Conservation (phyloP, 768 basidiomycete species). For the Tulasnella sp. region DNA sequence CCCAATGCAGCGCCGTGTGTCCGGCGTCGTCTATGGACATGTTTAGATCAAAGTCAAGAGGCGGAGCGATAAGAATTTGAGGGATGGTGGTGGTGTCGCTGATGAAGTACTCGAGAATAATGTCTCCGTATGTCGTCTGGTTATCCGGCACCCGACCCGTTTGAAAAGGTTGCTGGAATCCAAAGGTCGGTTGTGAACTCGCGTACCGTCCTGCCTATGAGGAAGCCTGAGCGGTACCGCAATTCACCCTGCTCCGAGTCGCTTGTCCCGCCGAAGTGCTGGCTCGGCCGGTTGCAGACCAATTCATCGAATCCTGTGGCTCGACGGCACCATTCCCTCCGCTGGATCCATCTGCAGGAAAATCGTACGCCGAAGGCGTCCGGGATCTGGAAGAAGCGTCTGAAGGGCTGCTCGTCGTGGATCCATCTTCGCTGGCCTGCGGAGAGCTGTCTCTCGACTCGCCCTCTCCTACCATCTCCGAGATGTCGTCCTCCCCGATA, state of each 20-base stretch:
- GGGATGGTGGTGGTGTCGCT: constrained; percentile 95
- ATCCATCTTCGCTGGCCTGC: constrained; percentile 76
- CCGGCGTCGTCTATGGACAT: constrained; percentile 98
- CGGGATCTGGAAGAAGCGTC: constrained; percentile 85
- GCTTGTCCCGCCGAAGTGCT: not conserved
- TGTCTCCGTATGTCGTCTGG: constrained; percentile 71
- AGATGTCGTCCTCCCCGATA: constrained; percentile 28
- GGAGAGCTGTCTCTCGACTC: constrained; percentile 33
- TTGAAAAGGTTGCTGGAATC: constrained; percentile 16
- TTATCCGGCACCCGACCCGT: constrained; percentile 29
- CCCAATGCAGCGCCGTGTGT: constrained; percentile 97
- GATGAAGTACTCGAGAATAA: constrained; percentile 97
- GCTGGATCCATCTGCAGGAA: constrained; percentile 43
- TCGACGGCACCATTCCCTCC: not conserved
- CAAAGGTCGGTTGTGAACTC: constrained; percentile 22
- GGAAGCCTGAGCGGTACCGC: not conserved
- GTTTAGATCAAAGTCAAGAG: constrained; percentile 90
- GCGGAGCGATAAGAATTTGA: constrained; percentile 80
- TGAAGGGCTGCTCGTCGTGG: constrained; percentile 88
- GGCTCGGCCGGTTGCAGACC: not conserved
- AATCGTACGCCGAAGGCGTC: constrained; percentile 83
- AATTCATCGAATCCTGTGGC: constrained; percentile 17
- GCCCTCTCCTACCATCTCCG: constrained; percentile 23
- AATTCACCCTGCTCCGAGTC: not conserved
- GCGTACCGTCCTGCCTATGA: not conserved